Percentiles rank a stretch among this genome's conserved stretches.
Conservation (phyloP, 345 rosid genomes). For the Aurinia saxatilis region DNA sequence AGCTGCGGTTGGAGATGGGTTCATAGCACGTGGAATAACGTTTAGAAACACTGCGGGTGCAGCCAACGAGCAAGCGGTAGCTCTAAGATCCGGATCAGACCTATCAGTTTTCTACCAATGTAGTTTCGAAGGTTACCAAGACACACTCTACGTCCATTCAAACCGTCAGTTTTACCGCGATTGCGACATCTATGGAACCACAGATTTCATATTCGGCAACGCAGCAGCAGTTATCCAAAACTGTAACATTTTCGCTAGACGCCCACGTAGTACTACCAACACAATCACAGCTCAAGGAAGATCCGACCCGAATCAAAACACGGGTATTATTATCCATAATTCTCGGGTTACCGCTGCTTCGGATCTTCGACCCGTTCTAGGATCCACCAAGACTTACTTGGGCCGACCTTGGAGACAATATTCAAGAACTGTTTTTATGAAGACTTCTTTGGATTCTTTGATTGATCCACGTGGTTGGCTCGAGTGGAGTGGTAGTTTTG, state of each 20-base stretch:
- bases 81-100: constrained; percentile 62
- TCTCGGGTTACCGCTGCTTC: constrained; percentile 45
- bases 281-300: constrained; percentile 52
- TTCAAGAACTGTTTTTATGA: constrained; percentile 42
- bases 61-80: constrained; percentile 57
- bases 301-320: constrained; percentile 55
- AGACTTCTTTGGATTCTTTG: constrained; percentile 42
- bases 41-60: constrained; percentile 71
- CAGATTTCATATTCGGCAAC: constrained; percentile 56
- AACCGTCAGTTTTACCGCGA: constrained; percentile 59
- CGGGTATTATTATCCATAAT: constrained; percentile 52
- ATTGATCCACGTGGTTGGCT: constrained; percentile 52
- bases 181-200: constrained; percentile 54
- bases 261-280: constrained; percentile 37
- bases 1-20: constrained; percentile 59
- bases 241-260: constrained; percentile 46
- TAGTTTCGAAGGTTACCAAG: constrained; percentile 61
- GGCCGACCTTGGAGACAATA: constrained; percentile 60
- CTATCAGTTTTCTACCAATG: constrained; percentile 59
- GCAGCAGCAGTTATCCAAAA: constrained; percentile 51
- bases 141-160: constrained; percentile 58
- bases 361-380: constrained; percentile 39
- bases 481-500: constrained; percentile 49
- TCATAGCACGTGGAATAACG: constrained; percentile 53
- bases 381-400: constrained; percentile 47